Evolutionary conservation across 768 basidiomycete species (phyloP), one percentile per base, ranked within the genome.

Genomic region (Phanerochaete carnosa): DNA sequence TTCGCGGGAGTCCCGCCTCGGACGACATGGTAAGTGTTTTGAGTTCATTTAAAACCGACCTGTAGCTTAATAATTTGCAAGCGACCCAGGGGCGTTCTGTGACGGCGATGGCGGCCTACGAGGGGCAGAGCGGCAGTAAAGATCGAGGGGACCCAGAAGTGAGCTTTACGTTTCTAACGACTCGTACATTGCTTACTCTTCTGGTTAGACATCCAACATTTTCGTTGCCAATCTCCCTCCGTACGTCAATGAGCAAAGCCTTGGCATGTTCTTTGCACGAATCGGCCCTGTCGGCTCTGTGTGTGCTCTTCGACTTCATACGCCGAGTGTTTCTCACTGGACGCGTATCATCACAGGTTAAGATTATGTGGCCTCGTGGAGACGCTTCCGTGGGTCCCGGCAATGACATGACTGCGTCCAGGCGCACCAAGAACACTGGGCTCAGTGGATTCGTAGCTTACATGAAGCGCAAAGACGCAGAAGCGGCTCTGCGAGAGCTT

Each of bases 301-400:
- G 69, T 52, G 84, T 77, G 6, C 37, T 2, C 19, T 35, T n/a
- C 23, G 45, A 28, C 1, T 55, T 56, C 45, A 37, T 25, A 45
- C 25, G 12, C 39, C 53, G 13, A 33, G 30, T n/a, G 35, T 7
- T 26, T 12, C 35, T 25, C 33, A 26, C 25, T 37, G 23, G 6
- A 11, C 62, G 65, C 8, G 64, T 51, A 49, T 16, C 16, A n/a
- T 26, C 61, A 2, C 58, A 94, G 92, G 92, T 95, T 46, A 94
- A 96, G 79, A 87, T 98, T 65, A 98, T 98, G 95, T 98, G 95
- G 95, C 96, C 95, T n/a, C 87, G 96, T 43, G 83, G 86, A 12
- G 94, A 95, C 69, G 81, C 76, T 19, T 79, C 82, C 1, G 64
- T 74, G 6, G 88, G 89, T 30, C 87, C 89, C 51, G 92, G 88